Evolutionary conservation across 179 eudicot genomes (phyloP), one percentile per base, ranked within the genome.

Genomic region (Monotropa hypopitys): DNA sequence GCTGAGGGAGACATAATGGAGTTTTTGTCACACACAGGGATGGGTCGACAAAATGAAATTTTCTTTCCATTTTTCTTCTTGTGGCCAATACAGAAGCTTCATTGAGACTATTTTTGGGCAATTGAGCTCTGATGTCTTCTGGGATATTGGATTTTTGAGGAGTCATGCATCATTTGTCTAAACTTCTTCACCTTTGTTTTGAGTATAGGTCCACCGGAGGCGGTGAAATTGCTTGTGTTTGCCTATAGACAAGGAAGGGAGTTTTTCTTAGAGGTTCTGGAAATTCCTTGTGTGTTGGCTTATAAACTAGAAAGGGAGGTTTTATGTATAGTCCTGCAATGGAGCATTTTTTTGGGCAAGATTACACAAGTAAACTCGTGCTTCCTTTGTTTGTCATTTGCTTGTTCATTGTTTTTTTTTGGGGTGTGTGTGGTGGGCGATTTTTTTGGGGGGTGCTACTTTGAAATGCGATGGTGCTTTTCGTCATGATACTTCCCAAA

Each of bases 261-360:
- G n/a, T 1, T 33, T 63, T 16, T 63, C 5, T 33, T 38, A 5
- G 40, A 38, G 40, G 4, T 38, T 0, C 40, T 38, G 40, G 40
- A 47, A 47, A 47, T 47, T 9, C 51, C 51, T 47, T 47, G 51
- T 47, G 51, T 47, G 69, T 63, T 33, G 42, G 43, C 69, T 32
- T 53, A 18, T 63, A 32, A 33, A 32, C 43, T 12, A 11, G 43
- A 63, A 63, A 63, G 43, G n/a, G 43, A 63, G n/a, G 8, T 33
- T 63, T 16, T 32, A 16, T 33, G 9, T 63, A 43, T 12, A 63
- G 42, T 33, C n/a, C 20, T 62, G n/a, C 43, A 13, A 32, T 32
- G 69, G 69, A 63, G 69, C 69, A 63, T 63, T 32, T 18, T 12
- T 62, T 15, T 38, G 68, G 68, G 69, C 42, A 63, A 63, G 69